Conservation (phyloP, 306 rosid genomes). For the Chamaecrista fasciculata region DNA sequence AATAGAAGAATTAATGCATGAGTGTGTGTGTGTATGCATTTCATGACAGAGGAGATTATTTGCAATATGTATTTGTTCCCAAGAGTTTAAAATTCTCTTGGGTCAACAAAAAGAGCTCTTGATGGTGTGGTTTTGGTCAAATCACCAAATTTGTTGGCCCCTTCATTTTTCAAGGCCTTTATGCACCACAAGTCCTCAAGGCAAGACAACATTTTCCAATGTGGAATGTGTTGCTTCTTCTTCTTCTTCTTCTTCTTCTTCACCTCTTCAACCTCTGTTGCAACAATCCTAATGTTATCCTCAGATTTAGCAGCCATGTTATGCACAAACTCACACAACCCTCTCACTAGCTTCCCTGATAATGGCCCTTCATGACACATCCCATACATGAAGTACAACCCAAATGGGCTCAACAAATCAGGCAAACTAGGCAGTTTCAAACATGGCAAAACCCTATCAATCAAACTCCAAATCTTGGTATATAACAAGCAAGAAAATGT, state of each 20-base stretch:
- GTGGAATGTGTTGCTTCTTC: slow-evolving; percentile 70
- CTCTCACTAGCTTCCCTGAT: slow-evolving; percentile 64
- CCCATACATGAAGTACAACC: slow-evolving; percentile 90
- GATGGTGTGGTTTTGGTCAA: slow-evolving; percentile 56
- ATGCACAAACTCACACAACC: slow-evolving; percentile 68
- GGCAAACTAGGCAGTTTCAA: slow-evolving; percentile 64
- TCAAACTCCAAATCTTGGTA: slow-evolving; percentile 58
- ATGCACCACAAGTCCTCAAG: slow-evolving; percentile 94
- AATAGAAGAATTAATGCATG: too few species aligned
- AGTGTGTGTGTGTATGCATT: too few species aligned
- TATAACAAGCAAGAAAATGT: slow-evolving; percentile 62
- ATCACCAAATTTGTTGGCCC: slow-evolving; percentile 39
- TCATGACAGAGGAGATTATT: too few species aligned
- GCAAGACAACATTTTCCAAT: slow-evolving; percentile 74
- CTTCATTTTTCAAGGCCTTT: slow-evolving; percentile 65
- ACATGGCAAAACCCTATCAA: slow-evolving; percentile 76
- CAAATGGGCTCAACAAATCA: slow-evolving; percentile 73
- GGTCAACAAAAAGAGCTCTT: slow-evolving; percentile 90
- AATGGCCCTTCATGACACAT: slow-evolving; percentile 65
- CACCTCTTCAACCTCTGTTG: slow-evolving; percentile 66
- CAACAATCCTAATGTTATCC: slow-evolving; percentile 63
- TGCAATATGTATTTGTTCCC: too few species aligned
- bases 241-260: too few species aligned
- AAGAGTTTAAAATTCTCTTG: slow-evolving; percentile 68
- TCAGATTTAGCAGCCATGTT: slow-evolving; percentile 57